Base-by-base conservation (phyloP, 306 rosid genomes). In the Quercus robur region DNA sequence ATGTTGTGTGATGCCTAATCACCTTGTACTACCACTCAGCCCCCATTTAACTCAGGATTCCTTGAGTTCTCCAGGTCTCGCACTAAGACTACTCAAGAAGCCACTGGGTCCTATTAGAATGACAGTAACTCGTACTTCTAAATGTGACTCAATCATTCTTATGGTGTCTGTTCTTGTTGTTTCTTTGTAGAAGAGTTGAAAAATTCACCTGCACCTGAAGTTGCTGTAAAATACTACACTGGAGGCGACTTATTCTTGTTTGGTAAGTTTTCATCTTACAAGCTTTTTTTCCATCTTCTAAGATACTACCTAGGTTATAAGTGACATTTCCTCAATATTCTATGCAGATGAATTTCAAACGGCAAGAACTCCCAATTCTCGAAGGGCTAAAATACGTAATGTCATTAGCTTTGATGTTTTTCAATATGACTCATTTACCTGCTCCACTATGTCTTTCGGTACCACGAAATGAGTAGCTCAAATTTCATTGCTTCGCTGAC, bases 281-380 rank as follows among this genome's bases (percentile, higher is more conserved):
- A 44, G 78, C 26, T 64, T 23, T 8, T 41, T 51, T 85, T 71
- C 52, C 63, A 75, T 56, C 3, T 59, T 25, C 61, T 62, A 35
- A 75, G 55, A 23, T 28, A 54, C 55, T 69, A 38, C 18, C 46
- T 73, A 62, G 23, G 68, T 74, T 88, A 66, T 81, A 74, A 88
- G 26, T 25, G 26, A 25, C 84, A 73, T 55, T 69, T 73, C 41
- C 83, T 33, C 33, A 28, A 1, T 44, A 28, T 78, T 70, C 81
- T 62, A 21, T 73, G 49, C 92, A 95, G 98, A 95, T 91, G 99
- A 95, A 86, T 95, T 95, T 89, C 99, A 95, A 85, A 91, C 98
- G 15, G 84, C 97, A 79, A 90, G 98, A 80, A 75, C 75, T 77
- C 99, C 99, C 52, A 95, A 89, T 87, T 20, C 98, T 63, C 90